A percentile compares a stretch with the other conserved stretches of the same genome.
These are phyloP conservation scores for Ascochyta fabae DNA, from an alignment of 2,329 filamentous ascomycete species.

Conservation along the genomic window DNA sequence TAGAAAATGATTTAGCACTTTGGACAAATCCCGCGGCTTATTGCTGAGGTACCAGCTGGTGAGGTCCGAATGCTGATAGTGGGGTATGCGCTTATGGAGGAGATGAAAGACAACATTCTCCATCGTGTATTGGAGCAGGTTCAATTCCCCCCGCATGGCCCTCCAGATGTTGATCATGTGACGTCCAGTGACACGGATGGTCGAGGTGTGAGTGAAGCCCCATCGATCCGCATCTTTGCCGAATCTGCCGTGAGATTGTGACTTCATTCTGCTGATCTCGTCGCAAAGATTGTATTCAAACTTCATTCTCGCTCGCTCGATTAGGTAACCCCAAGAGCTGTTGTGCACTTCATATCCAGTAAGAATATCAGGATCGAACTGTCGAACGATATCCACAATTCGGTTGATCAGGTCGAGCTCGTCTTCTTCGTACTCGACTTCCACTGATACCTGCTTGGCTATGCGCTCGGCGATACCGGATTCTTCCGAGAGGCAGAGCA, in stretches of 20 bases:
- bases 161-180: constrained; percentile 98
- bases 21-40: constrained; percentile 72
- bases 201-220: constrained; percentile 94
- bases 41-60: constrained; percentile 81
- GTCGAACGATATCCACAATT: constrained; percentile 85
- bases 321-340: constrained; percentile 92
- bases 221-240: constrained; percentile 87
- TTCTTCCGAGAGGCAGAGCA: constrained; percentile 73
- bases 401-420: constrained; percentile 85
- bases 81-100: constrained; percentile 84
- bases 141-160: constrained; percentile 91
- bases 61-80: constrained; percentile 80
- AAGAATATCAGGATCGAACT: constrained; percentile 86
- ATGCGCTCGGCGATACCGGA: constrained; percentile 66
- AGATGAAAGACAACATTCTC: constrained; percentile 95
- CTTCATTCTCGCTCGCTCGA: constrained; percentile 83
- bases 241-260: constrained; percentile 80
- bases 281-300: constrained; percentile 92
- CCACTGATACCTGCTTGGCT: constrained; percentile 63
- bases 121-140: constrained; percentile 91
- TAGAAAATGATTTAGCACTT: constrained; percentile 79
- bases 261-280: constrained; percentile 88
- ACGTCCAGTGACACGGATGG: constrained; percentile 87
- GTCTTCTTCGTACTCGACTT: constrained; percentile 75
- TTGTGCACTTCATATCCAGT: constrained; percentile 96